Percentiles rank a stretch among this genome's conserved stretches.
These are phyloP conservation scores for Acanthamoeba culbertsoni DNA, from an alignment of 208 protist genomes.

Conservation along the genomic window DNA sequence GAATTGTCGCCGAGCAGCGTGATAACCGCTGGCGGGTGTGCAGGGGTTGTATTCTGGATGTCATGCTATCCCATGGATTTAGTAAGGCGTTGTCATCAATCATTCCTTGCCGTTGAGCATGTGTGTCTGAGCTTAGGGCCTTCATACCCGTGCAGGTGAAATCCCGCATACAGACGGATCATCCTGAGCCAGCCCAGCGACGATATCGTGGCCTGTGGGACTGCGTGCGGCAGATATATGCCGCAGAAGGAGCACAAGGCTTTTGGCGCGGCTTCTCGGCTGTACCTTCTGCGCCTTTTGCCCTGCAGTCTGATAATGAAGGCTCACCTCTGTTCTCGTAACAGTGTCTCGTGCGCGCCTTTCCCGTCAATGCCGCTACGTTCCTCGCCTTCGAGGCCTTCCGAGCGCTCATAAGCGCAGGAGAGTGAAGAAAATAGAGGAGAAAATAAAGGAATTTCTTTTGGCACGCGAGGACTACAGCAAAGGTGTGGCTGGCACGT, in stretches of 20 bases:
- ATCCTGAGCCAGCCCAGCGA: background rate
- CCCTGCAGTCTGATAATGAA: background rate
- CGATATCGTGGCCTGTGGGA: conserved; percentile 23
- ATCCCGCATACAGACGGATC: conserved; percentile 13
- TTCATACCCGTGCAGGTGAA: background rate
- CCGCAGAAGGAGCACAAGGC: background rate
- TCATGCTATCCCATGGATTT: conserved; percentile 53
- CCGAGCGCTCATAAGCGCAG: background rate
- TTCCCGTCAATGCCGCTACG: conserved; percentile 53
- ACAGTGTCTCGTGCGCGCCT: conserved; percentile 29
- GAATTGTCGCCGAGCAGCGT: background rate
- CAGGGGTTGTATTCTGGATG: conserved; percentile 30
- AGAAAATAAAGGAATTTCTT: background rate
- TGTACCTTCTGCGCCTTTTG: background rate
- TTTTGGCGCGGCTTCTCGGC: conserved; percentile 58
- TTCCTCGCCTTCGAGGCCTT: conserved; percentile 52
- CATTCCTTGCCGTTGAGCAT: background rate
- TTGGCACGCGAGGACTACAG: background rate
- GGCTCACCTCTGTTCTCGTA: background rate
- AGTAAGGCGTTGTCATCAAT: background rate
- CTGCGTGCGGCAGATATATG: conserved; percentile 25
- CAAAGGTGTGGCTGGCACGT: conserved; percentile 17
- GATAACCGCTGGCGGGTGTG: background rate
- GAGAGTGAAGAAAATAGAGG: no score
- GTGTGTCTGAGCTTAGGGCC: background rate